Evolutionary conservation across 2,329 filamentous ascomycete genomes (phyloP), one percentile per base, ranked within the genome.

Genomic region (Fusarium redolens): DNA sequence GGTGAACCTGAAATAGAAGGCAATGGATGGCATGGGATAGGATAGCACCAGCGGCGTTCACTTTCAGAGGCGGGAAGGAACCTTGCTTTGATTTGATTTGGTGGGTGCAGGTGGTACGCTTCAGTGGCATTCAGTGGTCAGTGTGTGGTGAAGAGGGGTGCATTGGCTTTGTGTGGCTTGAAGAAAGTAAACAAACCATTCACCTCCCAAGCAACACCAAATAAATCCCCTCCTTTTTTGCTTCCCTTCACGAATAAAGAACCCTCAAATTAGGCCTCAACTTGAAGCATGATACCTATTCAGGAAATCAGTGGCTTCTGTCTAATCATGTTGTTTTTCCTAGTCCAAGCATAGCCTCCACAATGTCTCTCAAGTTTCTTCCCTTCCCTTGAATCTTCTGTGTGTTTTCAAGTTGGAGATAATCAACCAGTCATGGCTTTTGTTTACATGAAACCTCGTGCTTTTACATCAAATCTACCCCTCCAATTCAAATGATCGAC

Each of bases 111-210:
- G 37, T 45, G 37, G 45, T 25, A 13, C 35, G 31, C 33, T 28
- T 50, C 59, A 59, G 56, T 59, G 43, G 52, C 52, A 43, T 54
- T 20, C 17, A 58, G 33, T 61, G 59, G 59, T 14, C 30, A 60
- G 20, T 22, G 31, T 22, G 48, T 35, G 52, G 45, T 33, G 41
- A 57, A 33, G 66, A 61, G 65, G 69, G 45, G 70, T 63, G 45
- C 45, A 48, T 48, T 48, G 48, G 47, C 28, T 50, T 43, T 47
- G 25, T 52, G 57, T 58, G 45, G 45, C 38, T 69, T 62, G 60
- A 51, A 4, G 33, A 68, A 73, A 74, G 75, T 77, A 77, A 77
- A 77, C 75, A 77, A 77, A 76, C 58, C 35, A 60, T 60, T 54
- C n/a, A 22, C 48, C 54, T 45, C 61, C 71, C 31, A 33, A 61